A percentile compares a stretch with the other conserved stretches of the same genome.
These are phyloP conservation scores for Plasmopara muralis DNA, from an alignment of 352 stramenopile genomes.

Conservation along the genomic window DNA sequence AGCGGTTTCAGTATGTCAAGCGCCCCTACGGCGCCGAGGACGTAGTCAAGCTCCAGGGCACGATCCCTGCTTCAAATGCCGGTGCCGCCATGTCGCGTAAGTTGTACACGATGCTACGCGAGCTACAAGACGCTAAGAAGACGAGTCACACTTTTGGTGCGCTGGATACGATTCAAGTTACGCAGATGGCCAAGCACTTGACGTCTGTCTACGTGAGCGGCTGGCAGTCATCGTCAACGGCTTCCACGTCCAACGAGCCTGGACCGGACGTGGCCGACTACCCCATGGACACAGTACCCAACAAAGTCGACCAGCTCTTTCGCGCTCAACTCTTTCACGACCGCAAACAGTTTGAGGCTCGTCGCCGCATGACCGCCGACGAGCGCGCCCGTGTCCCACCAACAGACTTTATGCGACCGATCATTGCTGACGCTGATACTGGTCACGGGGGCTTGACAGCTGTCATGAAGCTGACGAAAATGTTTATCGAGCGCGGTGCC, in stretches of 20 bases:
- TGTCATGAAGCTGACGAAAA: slow-evolving; percentile 98
- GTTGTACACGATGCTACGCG: slow-evolving; percentile 83
- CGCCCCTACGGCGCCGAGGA: slow-evolving; percentile 73
- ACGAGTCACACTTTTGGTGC: slow-evolving; percentile 85
- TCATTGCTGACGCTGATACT: slow-evolving; percentile 97
- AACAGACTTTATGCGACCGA: slow-evolving; percentile 95
- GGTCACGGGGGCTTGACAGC: slow-evolving; percentile 94
- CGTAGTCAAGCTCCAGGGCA: slow-evolving; percentile 85
- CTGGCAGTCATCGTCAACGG: slow-evolving; percentile 95
- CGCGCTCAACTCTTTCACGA: slow-evolving; percentile 96
- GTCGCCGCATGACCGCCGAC: slow-evolving; percentile 70
- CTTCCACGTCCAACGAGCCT: slow-evolving; percentile 94
- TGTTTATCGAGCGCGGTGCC: slow-evolving; percentile 97
- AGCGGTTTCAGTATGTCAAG: slow-evolving; percentile 76
- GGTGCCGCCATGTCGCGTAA: slow-evolving; percentile 61
- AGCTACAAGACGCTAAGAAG: slow-evolving; percentile 70
- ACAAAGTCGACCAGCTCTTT: slow-evolving; percentile 98
- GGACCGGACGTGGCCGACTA: slow-evolving; percentile 97
- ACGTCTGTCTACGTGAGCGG: slow-evolving; percentile 95
- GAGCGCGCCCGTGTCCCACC: slow-evolving; percentile 68
- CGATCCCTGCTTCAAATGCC: slow-evolving; percentile 41
- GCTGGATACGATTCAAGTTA: slow-evolving; percentile 93
- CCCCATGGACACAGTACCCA: slow-evolving; percentile 97
- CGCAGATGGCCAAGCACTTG: slow-evolving; percentile 92
- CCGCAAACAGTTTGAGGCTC: slow-evolving; percentile 94